Conservation (phyloP, 495 filamentous ascomycete species). For the Jackrogersella minutella region DNA sequence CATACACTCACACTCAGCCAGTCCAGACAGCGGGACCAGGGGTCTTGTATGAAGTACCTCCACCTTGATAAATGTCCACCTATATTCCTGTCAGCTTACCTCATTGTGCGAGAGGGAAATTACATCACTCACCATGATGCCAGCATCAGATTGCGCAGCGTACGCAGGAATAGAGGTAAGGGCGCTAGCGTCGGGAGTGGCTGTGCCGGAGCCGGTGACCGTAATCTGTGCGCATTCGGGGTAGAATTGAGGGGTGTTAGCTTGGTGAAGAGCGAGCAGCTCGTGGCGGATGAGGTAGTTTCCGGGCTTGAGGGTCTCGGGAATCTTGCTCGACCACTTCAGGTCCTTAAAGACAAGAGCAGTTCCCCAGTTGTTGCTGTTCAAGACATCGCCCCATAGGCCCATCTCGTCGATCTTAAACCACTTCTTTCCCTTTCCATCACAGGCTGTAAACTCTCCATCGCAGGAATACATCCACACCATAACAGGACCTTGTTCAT, state of each 20-base stretch:
- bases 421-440: constrained; percentile 58
- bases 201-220: constrained; percentile 60
- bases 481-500: constrained; percentile 64
- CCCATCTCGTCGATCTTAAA: constrained; percentile 69
- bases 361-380: constrained; percentile 61
- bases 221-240: constrained; percentile 66
- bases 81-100: constrained; percentile 16
- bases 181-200: constrained; percentile 50
- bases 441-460: constrained; percentile 55
- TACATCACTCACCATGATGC: constrained; percentile 55
- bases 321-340: constrained; percentile 62
- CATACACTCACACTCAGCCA: constrained; percentile 41
- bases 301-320: constrained; percentile 57
- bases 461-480: constrained; percentile 64
- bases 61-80: constrained; percentile 58
- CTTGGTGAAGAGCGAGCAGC: constrained; percentile 66
- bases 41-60: constrained; percentile 56
- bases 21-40: constrained; percentile 62
- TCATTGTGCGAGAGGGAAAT: not conserved
- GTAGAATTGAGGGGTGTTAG: constrained; percentile 68
- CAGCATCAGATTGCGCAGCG: constrained; percentile 58
- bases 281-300: constrained; percentile 69
- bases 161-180: constrained; percentile 62
- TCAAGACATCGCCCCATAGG: constrained; percentile 51
- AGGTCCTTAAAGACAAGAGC: constrained; percentile 55